Evolutionary conservation across 495 filamentous ascomycete species (phyloP).

Genomic region (Neohortaea acidophila): DNA sequence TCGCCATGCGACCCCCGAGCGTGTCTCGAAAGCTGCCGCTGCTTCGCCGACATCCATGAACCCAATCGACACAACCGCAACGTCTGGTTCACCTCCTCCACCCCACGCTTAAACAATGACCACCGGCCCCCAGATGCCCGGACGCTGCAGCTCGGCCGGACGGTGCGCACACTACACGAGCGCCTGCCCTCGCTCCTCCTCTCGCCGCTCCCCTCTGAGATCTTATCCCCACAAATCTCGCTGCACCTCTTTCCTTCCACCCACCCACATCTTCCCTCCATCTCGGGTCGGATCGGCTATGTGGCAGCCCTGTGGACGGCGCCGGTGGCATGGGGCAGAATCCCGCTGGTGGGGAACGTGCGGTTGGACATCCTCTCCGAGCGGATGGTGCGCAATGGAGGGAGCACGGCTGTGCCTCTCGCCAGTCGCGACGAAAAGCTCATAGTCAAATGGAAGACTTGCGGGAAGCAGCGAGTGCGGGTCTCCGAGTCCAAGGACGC

Average conservation of each 20-base stretch:
- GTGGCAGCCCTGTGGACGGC: conserved; percentile 88
- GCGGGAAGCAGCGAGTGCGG: conserved; percentile 29
- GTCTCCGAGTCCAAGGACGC: conserved; percentile 28
- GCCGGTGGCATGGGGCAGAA: conserved; percentile 83
- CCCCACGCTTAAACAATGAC: conserved; percentile 4
- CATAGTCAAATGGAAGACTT: conserved; percentile 72
- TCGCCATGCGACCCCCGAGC: background rate
- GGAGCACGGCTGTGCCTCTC: conserved; percentile 19
- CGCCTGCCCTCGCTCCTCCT: conserved; percentile 75
- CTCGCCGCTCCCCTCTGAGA: conserved; percentile 64
- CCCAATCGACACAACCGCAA: conserved; percentile 15
- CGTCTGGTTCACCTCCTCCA: conserved; percentile 24
- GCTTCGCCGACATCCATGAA: conserved; percentile 20
- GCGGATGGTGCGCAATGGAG: conserved; percentile 54
- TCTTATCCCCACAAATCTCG: conserved; percentile 80
- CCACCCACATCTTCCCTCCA: conserved; percentile 84
- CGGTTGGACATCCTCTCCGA: conserved; percentile 74
- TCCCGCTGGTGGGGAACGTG: conserved; percentile 80
- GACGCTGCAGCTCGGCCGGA: conserved; percentile 78
- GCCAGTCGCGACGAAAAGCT: conserved; percentile 48
- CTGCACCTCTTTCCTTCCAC: conserved; percentile 93
- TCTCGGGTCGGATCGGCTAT: conserved; percentile 79
- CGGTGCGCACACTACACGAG: conserved; percentile 70
- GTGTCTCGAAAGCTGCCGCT: conserved; percentile 11
- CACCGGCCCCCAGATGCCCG: conserved; percentile 53